A percentile compares a stretch with the other conserved stretches of the same genome.
Evolutionary conservation across 2,329 filamentous ascomycete species (phyloP).

Genomic region (Ceratocystis alfenasii): DNA sequence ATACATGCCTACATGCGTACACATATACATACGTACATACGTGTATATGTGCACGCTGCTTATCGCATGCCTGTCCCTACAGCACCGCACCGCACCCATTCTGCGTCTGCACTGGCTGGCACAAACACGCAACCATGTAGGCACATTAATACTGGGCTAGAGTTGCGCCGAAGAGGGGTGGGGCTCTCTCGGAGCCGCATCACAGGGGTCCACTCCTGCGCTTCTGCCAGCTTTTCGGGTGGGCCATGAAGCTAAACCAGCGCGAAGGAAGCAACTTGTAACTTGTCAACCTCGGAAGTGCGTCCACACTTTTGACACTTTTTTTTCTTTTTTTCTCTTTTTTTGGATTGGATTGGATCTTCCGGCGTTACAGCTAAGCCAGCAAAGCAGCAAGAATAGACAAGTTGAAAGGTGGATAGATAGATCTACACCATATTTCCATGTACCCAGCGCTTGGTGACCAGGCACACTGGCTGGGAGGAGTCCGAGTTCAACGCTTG

Average conservation of each 20-base stretch:
- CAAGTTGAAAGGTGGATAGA: not conserved
- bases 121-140: too few relatives aligned
- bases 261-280: conserved; percentile 17
- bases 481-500: conserved; percentile 8
- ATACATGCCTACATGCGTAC: not conserved
- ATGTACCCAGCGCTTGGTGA: not conserved
- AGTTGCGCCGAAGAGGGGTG: conserved; percentile 21
- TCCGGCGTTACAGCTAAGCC: conserved; percentile 7
- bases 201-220: conserved; percentile 11
- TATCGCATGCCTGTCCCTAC: too few relatives aligned
- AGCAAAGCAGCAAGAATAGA: not conserved
- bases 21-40: too few relatives aligned
- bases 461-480: not conserved
- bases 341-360: not conserved
- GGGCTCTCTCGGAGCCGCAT: conserved; percentile 19
- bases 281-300: conserved; percentile 14
- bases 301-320: conserved; percentile 17
- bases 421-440: not conserved
- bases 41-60: too few relatives aligned
- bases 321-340: not conserved
- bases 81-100: too few relatives aligned
- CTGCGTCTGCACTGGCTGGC: too few relatives aligned
- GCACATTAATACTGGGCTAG: not conserved
- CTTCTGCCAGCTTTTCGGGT: conserved; percentile 15
- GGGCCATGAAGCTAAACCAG: conserved; percentile 14